Base-by-base conservation (phyloP, 2,329 filamentous ascomycete genomes). In the Curvularia sp. region DNA sequence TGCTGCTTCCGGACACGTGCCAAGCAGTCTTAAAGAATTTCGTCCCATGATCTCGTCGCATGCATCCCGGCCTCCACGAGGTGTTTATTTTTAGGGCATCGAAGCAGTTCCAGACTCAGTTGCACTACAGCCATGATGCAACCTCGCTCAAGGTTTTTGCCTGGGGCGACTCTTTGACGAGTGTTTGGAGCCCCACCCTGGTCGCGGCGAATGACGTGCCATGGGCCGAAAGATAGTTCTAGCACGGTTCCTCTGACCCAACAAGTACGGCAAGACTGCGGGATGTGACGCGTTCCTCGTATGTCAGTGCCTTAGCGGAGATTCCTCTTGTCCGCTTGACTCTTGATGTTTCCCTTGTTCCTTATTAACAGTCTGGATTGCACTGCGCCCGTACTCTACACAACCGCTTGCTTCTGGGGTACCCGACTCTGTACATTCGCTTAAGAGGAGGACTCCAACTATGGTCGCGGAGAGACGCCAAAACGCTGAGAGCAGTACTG, bases 401-500 rank as follows among this genome's bases (percentile, higher is more conserved):
- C 38, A 25, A 10, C 19, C 36, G 39, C 34, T 27, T 23, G 3
- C 27, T 50, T 32, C 25, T 18, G 8, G 42, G 32, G 15, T 30
- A 43, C 23, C n/a, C 19, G 32, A 49, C 46, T 36, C 34, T 10
- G 1, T 54, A 57, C 50, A 34, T 43, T 57, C 55, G 55, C 36
- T 57, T 36, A 49, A n/a, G 45, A 41, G 30, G 38, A 41, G 46
- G 39, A 21, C 10, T 36, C 41, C 34, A 19, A 54, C 36, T 32
- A 68, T 69, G 68, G 58, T 48, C 23, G 41, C 64, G 9, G 25
- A 36, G 27, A 59, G 49, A n/a, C 59, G 62, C 10, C 60, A 64
- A 42, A 51, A 60, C 30, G 57, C 53, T 9, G 42, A 56, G 45
- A 67, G 60, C 36, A 61, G 66, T 32, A 68, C 69, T 45, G 72